Evolutionary conservation across 352 stramenopile genomes (phyloP), one percentile per base, ranked within the genome.

Genomic region (Pythium apleroticum): DNA sequence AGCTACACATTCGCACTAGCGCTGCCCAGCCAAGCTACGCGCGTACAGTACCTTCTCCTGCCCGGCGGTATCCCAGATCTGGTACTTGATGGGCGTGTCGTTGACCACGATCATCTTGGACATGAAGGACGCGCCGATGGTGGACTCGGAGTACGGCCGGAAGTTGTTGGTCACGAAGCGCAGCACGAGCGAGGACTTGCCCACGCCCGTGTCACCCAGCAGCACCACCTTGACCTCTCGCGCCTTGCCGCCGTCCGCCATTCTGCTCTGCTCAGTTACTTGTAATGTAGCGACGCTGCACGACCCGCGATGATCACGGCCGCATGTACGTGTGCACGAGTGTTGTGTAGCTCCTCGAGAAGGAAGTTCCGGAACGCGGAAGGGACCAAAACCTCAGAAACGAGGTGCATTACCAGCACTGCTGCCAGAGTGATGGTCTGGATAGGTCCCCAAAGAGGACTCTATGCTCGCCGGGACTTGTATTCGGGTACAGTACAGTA

Each of bases 51-150:
- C 81, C 76, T 95, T 95, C 65, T 99, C 96, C 83, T 99, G 97
- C 17, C 97, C 97, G 33, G 97, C 97, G 15, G 97, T 99, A 75
- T 99, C 97, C 97, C 96, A 99, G 73, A 99, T 99, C 78, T 99
- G 93, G 73, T 98, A 98, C 82, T 98, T 98, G 66, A 97, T 96
- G 52, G 90, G 84, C 49, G 86, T 85, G 69, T 95, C 88, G 61
- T 97, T 93, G 41, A 98, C 87, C 39, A 95, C 81, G 57, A 98
- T 94, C 71, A 98, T 97, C 82, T 99, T 98, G 60, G 77, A 92
- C 91, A 99, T 98, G 88, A 98, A 99, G 46, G 92, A 98, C 28
- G 96, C 96, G 64, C 97, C 96, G 69, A 99, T 99, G 17, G 97
- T 99, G 28, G 93, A 97, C 80, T 99, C 95, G 17, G 80, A 93